phyloP scores from a whole-genome alignment of 257 asterid genomes.

The Mitragyna speciosa region DNA sequence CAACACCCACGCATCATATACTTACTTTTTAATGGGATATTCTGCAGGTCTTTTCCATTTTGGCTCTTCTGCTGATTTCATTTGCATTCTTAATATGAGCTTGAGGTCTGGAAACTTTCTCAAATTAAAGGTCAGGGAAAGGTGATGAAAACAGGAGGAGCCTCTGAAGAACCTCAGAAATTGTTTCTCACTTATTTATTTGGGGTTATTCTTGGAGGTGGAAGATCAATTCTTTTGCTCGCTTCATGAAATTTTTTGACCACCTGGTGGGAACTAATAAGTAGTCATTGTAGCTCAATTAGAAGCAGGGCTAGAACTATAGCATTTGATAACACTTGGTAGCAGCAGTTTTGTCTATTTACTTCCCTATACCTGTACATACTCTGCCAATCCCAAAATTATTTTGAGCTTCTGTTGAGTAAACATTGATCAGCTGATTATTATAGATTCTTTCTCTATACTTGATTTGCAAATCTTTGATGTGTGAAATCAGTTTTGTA shows the following conservation, averaged over 20 bases:
- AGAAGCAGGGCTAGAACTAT: slow-evolving; percentile 1
- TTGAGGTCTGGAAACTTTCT: slow-evolving; percentile 18
- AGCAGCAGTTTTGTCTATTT: not conserved
- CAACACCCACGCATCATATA: not conserved
- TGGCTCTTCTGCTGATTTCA: slow-evolving; percentile 23
- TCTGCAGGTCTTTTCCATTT: slow-evolving; percentile 43
- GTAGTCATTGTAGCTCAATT: slow-evolving; percentile 6
- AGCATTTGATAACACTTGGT: slow-evolving; percentile 8
- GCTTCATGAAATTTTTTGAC: slow-evolving; percentile 7
- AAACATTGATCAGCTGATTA: slow-evolving; percentile 1
- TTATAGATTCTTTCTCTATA: not conserved
- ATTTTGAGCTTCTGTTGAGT: not conserved
- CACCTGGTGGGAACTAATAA: slow-evolving; percentile 15
- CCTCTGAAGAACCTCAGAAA: slow-evolving; percentile 11
- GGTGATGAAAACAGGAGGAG: slow-evolving; percentile 21
- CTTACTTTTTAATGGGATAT: not conserved
- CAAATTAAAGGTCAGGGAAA: slow-evolving; percentile 14
- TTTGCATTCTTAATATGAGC: slow-evolving; percentile 29
- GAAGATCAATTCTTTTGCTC: slow-evolving; percentile 8
- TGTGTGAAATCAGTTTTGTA: not conserved
- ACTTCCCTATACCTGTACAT: slow-evolving; percentile 20
- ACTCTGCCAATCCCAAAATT: not conserved
- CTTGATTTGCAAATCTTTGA: not conserved
- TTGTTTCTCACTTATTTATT: slow-evolving; percentile 5
- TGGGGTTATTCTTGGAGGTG: slow-evolving; percentile 9